Evolutionary conservation across 1,139 yeast genomes (phyloP).

Genomic region (Yamadazyma sp.): DNA sequence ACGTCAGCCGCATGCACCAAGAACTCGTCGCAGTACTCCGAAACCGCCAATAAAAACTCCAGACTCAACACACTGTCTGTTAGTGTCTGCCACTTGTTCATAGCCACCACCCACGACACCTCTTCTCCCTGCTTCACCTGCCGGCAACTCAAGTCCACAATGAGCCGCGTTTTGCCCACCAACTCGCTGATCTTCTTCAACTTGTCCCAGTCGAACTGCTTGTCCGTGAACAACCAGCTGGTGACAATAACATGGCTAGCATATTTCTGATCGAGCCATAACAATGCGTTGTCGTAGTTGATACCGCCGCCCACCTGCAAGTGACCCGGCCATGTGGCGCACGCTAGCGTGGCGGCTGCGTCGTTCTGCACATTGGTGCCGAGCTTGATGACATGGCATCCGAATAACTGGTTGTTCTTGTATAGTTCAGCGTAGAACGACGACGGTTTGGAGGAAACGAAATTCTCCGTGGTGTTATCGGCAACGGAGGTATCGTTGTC

Average conservation of each 20-base stretch:
- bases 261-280: slow-evolving; percentile 62
- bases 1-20: slow-evolving; percentile 97
- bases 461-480: slow-evolving; percentile 60
- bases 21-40: slow-evolving; percentile 77
- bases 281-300: slow-evolving; percentile 63
- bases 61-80: slow-evolving; percentile 60
- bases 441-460: slow-evolving; percentile 75
- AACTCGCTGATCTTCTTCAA: slow-evolving; percentile 44
- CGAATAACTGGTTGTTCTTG: slow-evolving; percentile 51
- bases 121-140: slow-evolving; percentile 30
- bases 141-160: slow-evolving; percentile 90
- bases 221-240: slow-evolving; percentile 78
- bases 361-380: slow-evolving; percentile 79
- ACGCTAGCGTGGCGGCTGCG: slow-evolving; percentile 75
- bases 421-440: slow-evolving; percentile 77
- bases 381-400: slow-evolving; percentile 91
- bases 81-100: slow-evolving; percentile 94
- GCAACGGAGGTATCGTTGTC: slow-evolving; percentile 29
- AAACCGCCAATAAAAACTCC: slow-evolving; percentile 53
- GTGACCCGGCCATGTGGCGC: slow-evolving; percentile 67
- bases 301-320: slow-evolving; percentile 96
- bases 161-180: slow-evolving; percentile 68
- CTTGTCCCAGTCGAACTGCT: slow-evolving; percentile 55
- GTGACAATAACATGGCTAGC: slow-evolving; percentile 91
- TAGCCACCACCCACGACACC: slow-evolving; percentile 82